These are phyloP conservation scores for Stephania japonica DNA, from an alignment of 164 flowering plant species.

Conservation along the genomic window DNA sequence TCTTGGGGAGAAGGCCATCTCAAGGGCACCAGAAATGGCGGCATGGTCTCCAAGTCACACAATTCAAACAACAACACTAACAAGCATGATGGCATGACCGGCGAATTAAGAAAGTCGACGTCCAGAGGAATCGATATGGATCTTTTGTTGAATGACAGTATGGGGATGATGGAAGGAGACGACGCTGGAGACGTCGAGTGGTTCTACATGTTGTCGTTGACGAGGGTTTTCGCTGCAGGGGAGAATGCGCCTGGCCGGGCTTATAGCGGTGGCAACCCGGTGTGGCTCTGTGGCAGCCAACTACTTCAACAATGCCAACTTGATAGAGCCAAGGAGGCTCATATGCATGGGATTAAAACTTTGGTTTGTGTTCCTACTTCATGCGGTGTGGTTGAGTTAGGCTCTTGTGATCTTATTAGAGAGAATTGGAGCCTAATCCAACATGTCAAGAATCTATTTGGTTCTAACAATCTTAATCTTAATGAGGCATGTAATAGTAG, in stretches of 20 bases:
- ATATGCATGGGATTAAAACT: slow-evolving; percentile 50
- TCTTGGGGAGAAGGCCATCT: slow-evolving; percentile 78
- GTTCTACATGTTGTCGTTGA: slow-evolving; percentile 62
- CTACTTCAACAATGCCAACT: slow-evolving; percentile 34
- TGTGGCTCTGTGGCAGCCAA: slow-evolving; percentile 46
- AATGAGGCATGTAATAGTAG: too few relatives aligned
- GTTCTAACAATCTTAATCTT: slow-evolving; percentile 3
- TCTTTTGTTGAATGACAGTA: slow-evolving; percentile 11
- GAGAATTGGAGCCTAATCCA: slow-evolving; percentile 41
- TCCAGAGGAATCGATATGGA: slow-evolving; percentile 20
- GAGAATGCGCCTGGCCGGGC: slow-evolving; percentile 43
- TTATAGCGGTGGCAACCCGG: slow-evolving; percentile 27
- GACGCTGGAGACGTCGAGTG: slow-evolving; percentile 55
- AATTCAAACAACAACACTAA: neutral
- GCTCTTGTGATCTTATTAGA: slow-evolving; percentile 37
- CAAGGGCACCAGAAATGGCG: slow-evolving; percentile 26
- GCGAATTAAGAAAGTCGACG: slow-evolving; percentile 17
- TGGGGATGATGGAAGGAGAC: slow-evolving; percentile 25
- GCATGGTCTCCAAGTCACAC: neutral
- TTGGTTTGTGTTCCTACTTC: slow-evolving; percentile 47
- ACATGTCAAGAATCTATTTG: slow-evolving; percentile 42
- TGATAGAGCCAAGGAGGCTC: slow-evolving; percentile 54
- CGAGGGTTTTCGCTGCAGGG: slow-evolving; percentile 35
- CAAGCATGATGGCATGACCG: neutral
- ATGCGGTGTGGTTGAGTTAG: slow-evolving; percentile 54